Conservation (phyloP, 129 eudicot genomes). For the Lonicera japonica region DNA sequence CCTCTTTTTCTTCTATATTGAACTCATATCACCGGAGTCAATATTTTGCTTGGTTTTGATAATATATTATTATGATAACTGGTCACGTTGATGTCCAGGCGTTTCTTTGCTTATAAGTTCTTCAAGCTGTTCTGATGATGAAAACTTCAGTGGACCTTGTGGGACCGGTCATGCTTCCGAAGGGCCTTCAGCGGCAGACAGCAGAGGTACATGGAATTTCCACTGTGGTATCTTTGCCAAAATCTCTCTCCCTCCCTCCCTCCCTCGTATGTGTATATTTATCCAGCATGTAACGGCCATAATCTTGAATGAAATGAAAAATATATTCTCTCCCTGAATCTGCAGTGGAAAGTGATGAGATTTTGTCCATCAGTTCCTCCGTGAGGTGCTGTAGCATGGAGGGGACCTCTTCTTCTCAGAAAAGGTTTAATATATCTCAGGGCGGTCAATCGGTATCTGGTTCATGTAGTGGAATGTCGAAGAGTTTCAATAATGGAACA, state of each 20-base stretch:
- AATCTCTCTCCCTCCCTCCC: too few relatives aligned
- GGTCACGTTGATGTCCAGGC: conserved; percentile 33
- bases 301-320: not conserved
- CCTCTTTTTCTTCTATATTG: not conserved
- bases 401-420: conserved; percentile 29
- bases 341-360: conserved; percentile 37
- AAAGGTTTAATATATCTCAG: conserved; percentile 20
- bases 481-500: conserved; percentile 6
- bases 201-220: conserved; percentile 29
- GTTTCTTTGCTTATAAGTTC: conserved; percentile 45
- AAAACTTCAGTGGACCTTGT: conserved; percentile 31
- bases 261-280: too few relatives aligned
- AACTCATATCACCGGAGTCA: not conserved
- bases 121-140: conserved; percentile 24
- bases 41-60: not conserved
- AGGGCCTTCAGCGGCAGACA: conserved; percentile 18
- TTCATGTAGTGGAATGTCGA: too few relatives aligned
- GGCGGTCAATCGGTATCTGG: conserved; percentile 22
- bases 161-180: conserved; percentile 12
- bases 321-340: conserved; percentile 4
- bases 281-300: too few relatives aligned
- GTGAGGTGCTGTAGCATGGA: conserved; percentile 40
- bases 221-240: too few relatives aligned
- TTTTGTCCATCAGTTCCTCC: conserved; percentile 39
- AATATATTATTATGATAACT: not conserved